Conservation (phyloP, 345 rosid species). For the Hirschfeldia incana region DNA sequence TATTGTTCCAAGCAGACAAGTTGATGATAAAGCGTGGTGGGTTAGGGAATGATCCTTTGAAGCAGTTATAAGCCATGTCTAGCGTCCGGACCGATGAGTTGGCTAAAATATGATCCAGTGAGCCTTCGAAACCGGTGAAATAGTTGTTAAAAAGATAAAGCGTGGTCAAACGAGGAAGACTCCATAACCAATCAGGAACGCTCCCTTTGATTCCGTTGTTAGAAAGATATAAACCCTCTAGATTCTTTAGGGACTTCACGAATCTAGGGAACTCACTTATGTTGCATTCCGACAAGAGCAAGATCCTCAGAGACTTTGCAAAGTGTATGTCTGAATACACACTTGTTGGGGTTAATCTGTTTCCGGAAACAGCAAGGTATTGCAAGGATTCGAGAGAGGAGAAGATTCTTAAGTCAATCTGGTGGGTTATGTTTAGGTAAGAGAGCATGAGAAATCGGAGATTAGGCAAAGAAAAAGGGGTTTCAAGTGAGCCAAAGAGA, state of each 20-base stretch:
- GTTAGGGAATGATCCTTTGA: constrained; percentile 23
- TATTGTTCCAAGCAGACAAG: constrained; percentile 35
- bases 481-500: not conserved
- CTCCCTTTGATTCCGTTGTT: not conserved
- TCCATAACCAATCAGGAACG: constrained; percentile 3
- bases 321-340: not conserved
- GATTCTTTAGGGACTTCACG: not conserved
- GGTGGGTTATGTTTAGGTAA: not conserved
- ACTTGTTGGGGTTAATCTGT: not conserved
- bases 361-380: not conserved
- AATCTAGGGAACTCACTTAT: not conserved
- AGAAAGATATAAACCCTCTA: not conserved
- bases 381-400: not conserved
- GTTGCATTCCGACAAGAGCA: not conserved
- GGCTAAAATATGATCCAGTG: not conserved
- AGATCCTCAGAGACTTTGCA: not conserved
- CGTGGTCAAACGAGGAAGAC: constrained; percentile 5
- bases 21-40: constrained; percentile 8
- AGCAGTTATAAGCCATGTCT: not conserved
- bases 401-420: not conserved
- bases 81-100: constrained; percentile 1
- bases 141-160: not conserved
- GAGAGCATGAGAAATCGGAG: not conserved
- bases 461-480: not conserved
- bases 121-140: not conserved